Evolutionary conservation across 1,284 basidiomycete genomes (phyloP), one percentile per base, ranked within the genome.

Genomic region (Sanghuangporus weigelae): DNA sequence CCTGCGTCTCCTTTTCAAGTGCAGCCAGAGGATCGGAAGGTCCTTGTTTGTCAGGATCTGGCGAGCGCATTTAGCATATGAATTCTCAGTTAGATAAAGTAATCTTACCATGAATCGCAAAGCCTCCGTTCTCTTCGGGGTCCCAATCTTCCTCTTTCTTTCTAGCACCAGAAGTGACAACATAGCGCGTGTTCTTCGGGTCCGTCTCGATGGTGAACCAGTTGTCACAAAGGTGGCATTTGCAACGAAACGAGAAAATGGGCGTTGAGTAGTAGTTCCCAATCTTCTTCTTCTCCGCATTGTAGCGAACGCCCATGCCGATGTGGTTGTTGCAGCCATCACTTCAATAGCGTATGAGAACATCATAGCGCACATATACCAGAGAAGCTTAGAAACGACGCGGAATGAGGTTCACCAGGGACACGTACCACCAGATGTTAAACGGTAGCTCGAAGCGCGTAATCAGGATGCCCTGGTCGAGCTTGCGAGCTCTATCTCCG

Each of bases 181-280:
- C 87, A 73, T 99, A 99, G 21, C 90, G 85, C 0, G 96, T 95
- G 70, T 98, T 97, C 94, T 96, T 90, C 0, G 96, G 97, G 72
- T 99, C 97, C 1, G 97, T 99, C 68, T 95, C 85, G 61, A 99
- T 95, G 77, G 97, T 96, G 67, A 99, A 98, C 91, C 92, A 95
- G 23, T 87, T 87, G 64, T 86, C 85, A 71, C 97, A 99, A 1
- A 96, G 77, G 73, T 97, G 94, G 72, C 97, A 99, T 80, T 98
- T 99, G 77, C 96, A 99, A 44, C 92, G 83, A 73, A 99, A 99
- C 0, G 87, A 90, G 74, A 82, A 98, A 60, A 99, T 97, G 2
- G 95, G 93, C 0, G 96, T 98, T 0, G 89, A 91, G 72, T 93
- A 94, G 77, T 99, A 99, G 67, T 85, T 87, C n/a, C 96, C 97